These are phyloP conservation scores for Pythium chondricola DNA, from an alignment of 352 stramenopile species.

Conservation along the genomic window DNA sequence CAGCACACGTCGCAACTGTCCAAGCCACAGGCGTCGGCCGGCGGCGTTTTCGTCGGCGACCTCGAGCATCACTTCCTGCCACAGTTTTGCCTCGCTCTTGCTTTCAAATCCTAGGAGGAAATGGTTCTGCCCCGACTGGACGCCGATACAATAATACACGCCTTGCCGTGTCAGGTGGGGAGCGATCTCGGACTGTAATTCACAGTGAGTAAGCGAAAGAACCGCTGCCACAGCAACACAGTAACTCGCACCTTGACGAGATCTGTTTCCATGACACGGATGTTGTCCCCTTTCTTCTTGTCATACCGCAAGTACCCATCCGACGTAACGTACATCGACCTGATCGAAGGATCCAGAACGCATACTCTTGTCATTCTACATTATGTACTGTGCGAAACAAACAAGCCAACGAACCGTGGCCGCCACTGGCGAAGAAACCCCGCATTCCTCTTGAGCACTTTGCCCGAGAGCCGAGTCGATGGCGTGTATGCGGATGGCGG, in stretches of 20 bases:
- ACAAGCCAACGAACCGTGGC: slow-evolving; percentile 29
- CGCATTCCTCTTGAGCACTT: slow-evolving; percentile 58
- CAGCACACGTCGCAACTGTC: slow-evolving; percentile 44
- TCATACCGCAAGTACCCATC: slow-evolving; percentile 66
- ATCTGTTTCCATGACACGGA: slow-evolving; percentile 59
- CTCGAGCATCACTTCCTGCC: slow-evolving; percentile 63
- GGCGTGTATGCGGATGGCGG: slow-evolving; percentile 3
- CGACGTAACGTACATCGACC: slow-evolving; percentile 33
- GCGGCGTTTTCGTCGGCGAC: slow-evolving; percentile 68
- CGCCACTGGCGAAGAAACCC: slow-evolving; percentile 64
- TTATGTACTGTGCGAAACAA: too few relatives aligned
- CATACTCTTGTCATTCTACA: too few relatives aligned
- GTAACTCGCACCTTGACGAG: slow-evolving; percentile 45
- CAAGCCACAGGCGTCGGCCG: slow-evolving; percentile 59
- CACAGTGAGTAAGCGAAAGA: not conserved
- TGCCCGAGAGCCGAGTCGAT: slow-evolving; percentile 17
- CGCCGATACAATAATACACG: slow-evolving; percentile 58
- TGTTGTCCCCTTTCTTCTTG: slow-evolving; percentile 57
- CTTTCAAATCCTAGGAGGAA: slow-evolving; percentile 47
- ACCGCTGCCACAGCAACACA: not conserved
- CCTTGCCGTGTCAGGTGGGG: slow-evolving; percentile 27
- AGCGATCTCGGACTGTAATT: slow-evolving; percentile 36
- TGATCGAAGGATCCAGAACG: not conserved
- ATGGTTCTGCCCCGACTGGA: slow-evolving; percentile 33
- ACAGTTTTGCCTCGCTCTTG: slow-evolving; percentile 35